Conservation (phyloP, 306 rosid genomes). For the Prunus salicina region DNA sequence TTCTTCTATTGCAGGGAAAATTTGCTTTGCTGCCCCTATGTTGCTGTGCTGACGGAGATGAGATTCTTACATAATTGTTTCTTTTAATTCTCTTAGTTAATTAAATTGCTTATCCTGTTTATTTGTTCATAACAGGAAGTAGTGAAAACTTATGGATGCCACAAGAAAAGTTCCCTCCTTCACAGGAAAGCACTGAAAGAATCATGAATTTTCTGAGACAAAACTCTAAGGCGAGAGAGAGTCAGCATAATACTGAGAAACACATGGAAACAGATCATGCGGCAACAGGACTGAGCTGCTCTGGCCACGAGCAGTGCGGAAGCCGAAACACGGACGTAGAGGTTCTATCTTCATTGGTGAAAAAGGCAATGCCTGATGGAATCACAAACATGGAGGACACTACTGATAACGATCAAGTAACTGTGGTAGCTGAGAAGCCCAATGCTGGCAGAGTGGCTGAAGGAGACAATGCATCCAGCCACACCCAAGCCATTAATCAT, state of each 20-base stretch:
- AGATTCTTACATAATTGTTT: neutral
- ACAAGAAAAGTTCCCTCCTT: conserved; percentile 18
- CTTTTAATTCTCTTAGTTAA: conserved; percentile 2
- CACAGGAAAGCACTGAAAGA: conserved; percentile 46
- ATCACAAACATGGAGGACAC: conserved; percentile 12
- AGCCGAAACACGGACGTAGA: conserved; percentile 19
- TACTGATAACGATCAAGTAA: conserved; percentile 21
- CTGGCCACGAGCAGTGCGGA: conserved; percentile 20
- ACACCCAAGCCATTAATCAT: conserved; percentile 18
- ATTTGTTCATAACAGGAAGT: conserved; percentile 37
- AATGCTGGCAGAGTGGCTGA: conserved; percentile 21
- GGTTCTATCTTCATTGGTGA: conserved; percentile 23
- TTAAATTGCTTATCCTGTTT: conserved; percentile 6
- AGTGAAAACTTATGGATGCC: conserved; percentile 18
- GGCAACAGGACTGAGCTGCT: conserved; percentile 18
- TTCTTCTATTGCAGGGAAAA: conserved; percentile 5
- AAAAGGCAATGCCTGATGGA: conserved; percentile 9
- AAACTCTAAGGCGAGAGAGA: conserved; percentile 25
- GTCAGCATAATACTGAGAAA: neutral
- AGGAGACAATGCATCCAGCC: conserved; percentile 16
- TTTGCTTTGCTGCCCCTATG: neutral
- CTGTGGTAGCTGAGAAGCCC: conserved; percentile 23
- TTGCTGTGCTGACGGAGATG: neutral
- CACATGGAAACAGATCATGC: conserved; percentile 5
- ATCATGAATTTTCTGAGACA: conserved; percentile 40